Percentiles rank a stretch among this genome's conserved stretches.
Conservation (phyloP, 441 rosid genomes). For the Gossypium trilobum region DNA sequence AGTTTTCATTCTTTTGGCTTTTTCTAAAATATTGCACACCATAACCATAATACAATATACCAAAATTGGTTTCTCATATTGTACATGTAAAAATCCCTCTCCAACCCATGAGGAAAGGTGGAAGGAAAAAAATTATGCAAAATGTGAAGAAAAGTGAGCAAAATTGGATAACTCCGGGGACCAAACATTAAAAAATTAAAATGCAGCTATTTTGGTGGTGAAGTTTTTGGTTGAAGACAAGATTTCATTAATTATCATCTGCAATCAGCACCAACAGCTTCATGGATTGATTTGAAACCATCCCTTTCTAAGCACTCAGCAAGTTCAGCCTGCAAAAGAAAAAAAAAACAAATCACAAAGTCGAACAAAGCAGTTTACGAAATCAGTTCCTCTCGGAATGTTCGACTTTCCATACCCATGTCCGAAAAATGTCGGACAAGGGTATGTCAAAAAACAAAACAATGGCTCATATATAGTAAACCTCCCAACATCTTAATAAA, state of each 20-base stretch:
- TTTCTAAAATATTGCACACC: background rate
- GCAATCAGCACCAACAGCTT: constrained; percentile 88
- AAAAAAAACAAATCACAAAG: background rate
- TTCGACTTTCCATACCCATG: background rate
- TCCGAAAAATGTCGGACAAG: background rate
- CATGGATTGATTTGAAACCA: constrained; percentile 70
- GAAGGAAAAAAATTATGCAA: background rate
- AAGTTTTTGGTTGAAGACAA: background rate
- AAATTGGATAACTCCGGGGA: background rate
- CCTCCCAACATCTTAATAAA: too few relatives aligned
- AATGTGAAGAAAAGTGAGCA: background rate
- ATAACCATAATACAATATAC: background rate
- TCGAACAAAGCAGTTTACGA: background rate
- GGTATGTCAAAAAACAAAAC: background rate
- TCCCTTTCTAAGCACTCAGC: constrained; percentile 80
- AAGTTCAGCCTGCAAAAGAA: constrained; percentile 51
- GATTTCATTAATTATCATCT: constrained; percentile 22
- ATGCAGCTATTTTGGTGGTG: background rate
- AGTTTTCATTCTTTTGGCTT: too few relatives aligned
- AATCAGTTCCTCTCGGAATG: background rate
- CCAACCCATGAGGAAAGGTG: background rate
- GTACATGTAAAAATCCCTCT: background rate
- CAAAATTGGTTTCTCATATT: background rate
- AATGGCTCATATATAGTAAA: too few relatives aligned
- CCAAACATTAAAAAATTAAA: background rate